Conservation (phyloP, 805 yeast genomes). For the Ogataea chonburiensis region DNA sequence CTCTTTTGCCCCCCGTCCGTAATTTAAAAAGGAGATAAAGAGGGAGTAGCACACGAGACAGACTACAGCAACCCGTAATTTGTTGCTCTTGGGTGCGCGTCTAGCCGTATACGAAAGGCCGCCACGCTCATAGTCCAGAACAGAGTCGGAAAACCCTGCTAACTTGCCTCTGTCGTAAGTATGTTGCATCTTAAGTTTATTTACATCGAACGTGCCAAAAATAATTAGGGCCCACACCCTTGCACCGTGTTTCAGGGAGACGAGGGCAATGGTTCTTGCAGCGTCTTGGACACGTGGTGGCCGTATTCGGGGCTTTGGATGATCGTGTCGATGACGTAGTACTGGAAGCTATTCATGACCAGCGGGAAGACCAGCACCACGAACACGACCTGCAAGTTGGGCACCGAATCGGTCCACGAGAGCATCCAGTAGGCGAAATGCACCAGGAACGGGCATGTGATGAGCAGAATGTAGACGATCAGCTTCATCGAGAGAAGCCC, state of each 20-base stretch:
- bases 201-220: slow-evolving; percentile 5
- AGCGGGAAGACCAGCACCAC: slow-evolving; percentile 84
- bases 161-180: slow-evolving; percentile 1
- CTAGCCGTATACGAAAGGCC: slow-evolving; percentile 1
- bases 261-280: slow-evolving; percentile 4
- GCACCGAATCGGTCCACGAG: slow-evolving; percentile 80
- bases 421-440: slow-evolving; percentile 68
- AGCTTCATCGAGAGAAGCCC: slow-evolving; percentile 61
- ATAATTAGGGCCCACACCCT: slow-evolving; percentile 1
- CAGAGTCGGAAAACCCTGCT: background rate
- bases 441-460: slow-evolving; percentile 65
- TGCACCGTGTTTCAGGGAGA: slow-evolving; percentile 1
- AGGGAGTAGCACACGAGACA: slow-evolving; percentile 7
- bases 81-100: slow-evolving; percentile 6
- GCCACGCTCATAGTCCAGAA: slow-evolving; percentile 1
- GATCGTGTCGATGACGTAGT: slow-evolving; percentile 68
- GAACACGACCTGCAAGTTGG: slow-evolving; percentile 78
- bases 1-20: slow-evolving; percentile 5
- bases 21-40: slow-evolving; percentile 3
- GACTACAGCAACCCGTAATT: slow-evolving; percentile 7
- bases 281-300: slow-evolving; percentile 15
- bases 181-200: slow-evolving; percentile 3
- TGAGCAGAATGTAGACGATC: slow-evolving; percentile 53
- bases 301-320: slow-evolving; percentile 54
- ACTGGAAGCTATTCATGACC: slow-evolving; percentile 70